Evolutionary conservation across 1,284 basidiomycete genomes (phyloP).

Genomic region (Naganishia liquefaciens): DNA sequence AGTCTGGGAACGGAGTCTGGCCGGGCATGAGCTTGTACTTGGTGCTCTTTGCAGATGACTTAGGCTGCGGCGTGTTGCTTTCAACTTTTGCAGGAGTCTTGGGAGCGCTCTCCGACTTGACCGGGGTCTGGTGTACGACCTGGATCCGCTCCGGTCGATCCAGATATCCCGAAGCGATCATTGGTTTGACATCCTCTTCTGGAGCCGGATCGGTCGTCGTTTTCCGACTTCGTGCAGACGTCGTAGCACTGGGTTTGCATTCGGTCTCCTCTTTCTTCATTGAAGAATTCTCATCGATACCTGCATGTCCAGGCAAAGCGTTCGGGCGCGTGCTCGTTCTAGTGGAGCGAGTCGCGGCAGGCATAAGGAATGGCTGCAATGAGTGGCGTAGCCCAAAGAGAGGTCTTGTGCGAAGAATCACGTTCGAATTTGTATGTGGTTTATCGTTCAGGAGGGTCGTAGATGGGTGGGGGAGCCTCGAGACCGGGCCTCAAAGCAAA

Average conservation of each 20-base stretch:
- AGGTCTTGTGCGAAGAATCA: not conserved
- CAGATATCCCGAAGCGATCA: slow-evolving; percentile 8
- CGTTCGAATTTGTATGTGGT: too few species aligned
- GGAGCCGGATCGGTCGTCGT: not conserved
- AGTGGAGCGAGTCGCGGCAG: not conserved
- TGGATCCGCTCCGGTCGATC: not conserved
- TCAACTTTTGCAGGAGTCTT: slow-evolving; percentile 6
- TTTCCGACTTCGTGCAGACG: not conserved
- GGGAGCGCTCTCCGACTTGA: not conserved
- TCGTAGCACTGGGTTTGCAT: not conserved
- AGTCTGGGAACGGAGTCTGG: slow-evolving; percentile 31
- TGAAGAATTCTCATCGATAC: not conserved
- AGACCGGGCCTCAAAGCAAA: not conserved
- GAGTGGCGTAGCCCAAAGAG: not conserved
- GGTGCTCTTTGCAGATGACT: slow-evolving; percentile 7
- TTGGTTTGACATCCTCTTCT: slow-evolving; percentile 2
- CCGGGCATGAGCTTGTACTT: slow-evolving; percentile 31
- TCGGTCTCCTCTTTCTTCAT: not conserved
- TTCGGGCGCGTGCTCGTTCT: not conserved
- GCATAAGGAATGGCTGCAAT: not conserved
- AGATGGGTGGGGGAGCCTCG: too few species aligned
- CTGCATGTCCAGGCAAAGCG: not conserved
- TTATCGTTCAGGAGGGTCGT: too few species aligned
- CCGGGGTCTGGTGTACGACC: not conserved
- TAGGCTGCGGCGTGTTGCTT: not conserved